Conservation (phyloP, 768 basidiomycete genomes). For the Galerina sulciceps region DNA sequence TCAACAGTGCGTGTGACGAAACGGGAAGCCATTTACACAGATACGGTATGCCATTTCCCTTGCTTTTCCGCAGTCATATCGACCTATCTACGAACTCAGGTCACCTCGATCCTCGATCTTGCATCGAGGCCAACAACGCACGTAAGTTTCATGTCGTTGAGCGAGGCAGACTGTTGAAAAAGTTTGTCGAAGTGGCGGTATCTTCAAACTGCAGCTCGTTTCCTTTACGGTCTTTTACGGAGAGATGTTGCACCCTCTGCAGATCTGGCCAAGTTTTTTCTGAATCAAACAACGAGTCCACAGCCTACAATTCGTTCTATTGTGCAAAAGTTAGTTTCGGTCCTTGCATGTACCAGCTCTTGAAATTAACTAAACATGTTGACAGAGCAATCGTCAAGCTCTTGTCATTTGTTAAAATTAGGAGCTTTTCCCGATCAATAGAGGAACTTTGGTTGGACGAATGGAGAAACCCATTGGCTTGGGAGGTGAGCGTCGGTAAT, state of each 20-base stretch:
- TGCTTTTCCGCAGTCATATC: background rate
- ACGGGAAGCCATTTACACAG: slow-evolving; percentile 48
- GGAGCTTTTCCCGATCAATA: slow-evolving; percentile 65
- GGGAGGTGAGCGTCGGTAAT: slow-evolving; percentile 48
- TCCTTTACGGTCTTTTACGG: slow-evolving; percentile 64
- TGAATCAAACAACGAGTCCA: slow-evolving; percentile 68
- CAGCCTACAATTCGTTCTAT: slow-evolving; percentile 70
- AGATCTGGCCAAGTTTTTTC: slow-evolving; percentile 63
- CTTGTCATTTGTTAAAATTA: slow-evolving; percentile 71
- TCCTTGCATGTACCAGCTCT: background rate
- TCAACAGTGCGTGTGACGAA: slow-evolving; percentile 42
- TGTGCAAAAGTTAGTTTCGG: slow-evolving; percentile 59
- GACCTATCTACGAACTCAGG: slow-evolving; percentile 38
- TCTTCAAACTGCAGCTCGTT: slow-evolving; percentile 68
- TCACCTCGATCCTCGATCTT: slow-evolving; percentile 62
- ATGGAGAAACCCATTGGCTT: slow-evolving; percentile 68
- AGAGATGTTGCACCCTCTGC: slow-evolving; percentile 61
- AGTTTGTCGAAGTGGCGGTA: slow-evolving; percentile 71
- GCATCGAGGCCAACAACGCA: slow-evolving; percentile 70
- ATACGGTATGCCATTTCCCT: slow-evolving; percentile 44
- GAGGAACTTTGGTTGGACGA: slow-evolving; percentile 77
- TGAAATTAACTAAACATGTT: background rate
- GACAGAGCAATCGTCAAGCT: slow-evolving; percentile 69
- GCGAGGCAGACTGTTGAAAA: slow-evolving; percentile 9
- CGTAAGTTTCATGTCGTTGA: slow-evolving; percentile 45